Base-by-base conservation (phyloP, 352 stramenopile genomes). In the Phytophthora pinifolia region DNA sequence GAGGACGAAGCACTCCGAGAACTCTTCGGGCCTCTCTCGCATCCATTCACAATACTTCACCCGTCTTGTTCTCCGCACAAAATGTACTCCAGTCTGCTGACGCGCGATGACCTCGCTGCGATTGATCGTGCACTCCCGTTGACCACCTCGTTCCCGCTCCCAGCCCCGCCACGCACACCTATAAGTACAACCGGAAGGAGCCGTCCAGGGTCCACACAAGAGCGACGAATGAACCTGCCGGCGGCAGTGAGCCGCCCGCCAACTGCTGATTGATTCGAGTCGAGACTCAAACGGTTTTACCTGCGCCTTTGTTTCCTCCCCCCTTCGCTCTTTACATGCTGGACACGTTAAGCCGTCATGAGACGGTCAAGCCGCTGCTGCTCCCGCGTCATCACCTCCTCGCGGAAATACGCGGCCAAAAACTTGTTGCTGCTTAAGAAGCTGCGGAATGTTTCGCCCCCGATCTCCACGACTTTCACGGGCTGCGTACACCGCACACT, bases 381-480 rank as follows among this genome's bases (percentile, higher is more conserved):
- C 49, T 92, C 81, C 3, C 83, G 78, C 4, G 58, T 58, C 62
- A 88, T 86, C 30, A 91, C 77, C 37, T 91, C 74, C 25, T 89
- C 67, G 13, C 74, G 70, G 41, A 90, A 93, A 51, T 88, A 93
- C 20, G 83, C 83, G 7, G 78, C 74, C 52, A 91, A 75, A 50
- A 93, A 93, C 62, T 90, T 78, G 58, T 89, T 87, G 57, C 83
- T 93, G 39, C 81, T 78, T 25, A 93, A 63, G 38, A 93, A 93
- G 54, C 83, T 93, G 27, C 83, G 83, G 53, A 93, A 93, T 3
- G 78, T 85, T 54, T 93, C 80, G 5, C 83, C 83, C 14, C 81
- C 75, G 44, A 93, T 91, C 57, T 93, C 83, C 15, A 93, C 73
- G 20, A 93, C 75, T 36, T 76, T 79, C 10, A 79, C 84, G 30